Percentiles rank a stretch among this genome's conserved stretches.
These are phyloP conservation scores for Apiospora rasikravindrae DNA, from an alignment of 2,329 filamentous ascomycete genomes.

Conservation along the genomic window DNA sequence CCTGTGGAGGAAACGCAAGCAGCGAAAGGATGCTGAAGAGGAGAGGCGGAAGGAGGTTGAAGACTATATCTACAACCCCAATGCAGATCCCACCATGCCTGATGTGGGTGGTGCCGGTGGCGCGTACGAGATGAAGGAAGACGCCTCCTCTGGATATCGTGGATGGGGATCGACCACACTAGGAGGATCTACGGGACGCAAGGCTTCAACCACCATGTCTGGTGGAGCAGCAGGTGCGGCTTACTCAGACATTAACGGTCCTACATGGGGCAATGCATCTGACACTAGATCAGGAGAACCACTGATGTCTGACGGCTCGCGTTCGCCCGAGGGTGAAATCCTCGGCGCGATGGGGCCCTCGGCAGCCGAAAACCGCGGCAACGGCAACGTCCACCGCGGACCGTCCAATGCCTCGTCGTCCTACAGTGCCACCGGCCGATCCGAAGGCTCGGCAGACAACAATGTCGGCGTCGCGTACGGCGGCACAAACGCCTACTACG, in stretches of 20 bases:
- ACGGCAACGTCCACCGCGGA: conserved; percentile 78
- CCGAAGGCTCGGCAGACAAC: conserved; percentile 67
- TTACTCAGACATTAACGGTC: conserved; percentile 75
- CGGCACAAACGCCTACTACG: conserved; percentile 57
- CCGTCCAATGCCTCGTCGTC: conserved; percentile 95
- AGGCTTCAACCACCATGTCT: conserved; percentile 88
- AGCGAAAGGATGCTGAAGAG: conserved; percentile 83
- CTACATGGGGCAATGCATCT: conserved; percentile 52
- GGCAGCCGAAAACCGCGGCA: conserved; percentile 65
- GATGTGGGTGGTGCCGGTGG: conserved; percentile 55
- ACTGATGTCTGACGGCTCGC: conserved; percentile 57
- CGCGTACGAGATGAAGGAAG: conserved; percentile 78
- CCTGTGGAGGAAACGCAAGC: conserved; percentile 88
- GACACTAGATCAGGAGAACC: conserved; percentile 74
- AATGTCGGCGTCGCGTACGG: conserved; percentile 53
- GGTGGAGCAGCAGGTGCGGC: conserved; percentile 69
- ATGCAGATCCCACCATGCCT: conserved; percentile 82
- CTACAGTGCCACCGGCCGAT: conserved; percentile 83
- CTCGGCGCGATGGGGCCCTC: conserved; percentile 81
- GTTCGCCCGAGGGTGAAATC: conserved; percentile 77
- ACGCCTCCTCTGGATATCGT: conserved; percentile 79
- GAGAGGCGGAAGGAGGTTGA: conserved; percentile 94
- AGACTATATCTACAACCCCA: conserved; percentile 98
- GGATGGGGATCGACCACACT: conserved; percentile 87
- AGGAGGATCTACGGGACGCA: conserved; percentile 72